Evolutionary conservation across 1,139 yeast species (phyloP), one percentile per base, ranked within the genome.

Genomic region (Geotrichum fermentans): DNA sequence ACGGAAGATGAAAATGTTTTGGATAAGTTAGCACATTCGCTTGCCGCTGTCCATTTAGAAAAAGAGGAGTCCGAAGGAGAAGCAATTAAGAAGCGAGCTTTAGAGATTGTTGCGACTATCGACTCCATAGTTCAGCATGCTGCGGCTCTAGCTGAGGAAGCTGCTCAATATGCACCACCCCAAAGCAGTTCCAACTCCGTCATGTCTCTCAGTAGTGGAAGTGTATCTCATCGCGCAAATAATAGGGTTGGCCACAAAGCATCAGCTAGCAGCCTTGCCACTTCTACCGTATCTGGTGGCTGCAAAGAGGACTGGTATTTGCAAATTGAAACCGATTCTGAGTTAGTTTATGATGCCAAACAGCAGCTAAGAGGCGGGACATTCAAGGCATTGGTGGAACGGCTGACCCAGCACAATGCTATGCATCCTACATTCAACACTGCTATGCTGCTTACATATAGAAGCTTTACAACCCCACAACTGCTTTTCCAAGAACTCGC

Each of bases 331-430:
- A 82, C 81, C 49, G 95, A 86, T 55, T 79, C 72, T 55, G 86
- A 82, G 54, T 70, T 90, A 52, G 72, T 87, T 22, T 81, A 80
- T 58, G 95, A 89, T 58, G 71, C 80, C 37, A 81, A 81, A 54
- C 94, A 92, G 2, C 74, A 74, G 45, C 75, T 90, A 45, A 83
- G 84, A 61, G 97, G 97, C 40, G 97, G 97, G 4, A 82, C 95
- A 0, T 77, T 80, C 50, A 80, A 78, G 47, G 96, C 96, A 0
- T 69, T 92, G 48, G 75, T 92, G 11, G 86, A 92, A 45, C 89
- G 87, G 64, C 72, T 92, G 53, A 87, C 96, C 0, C 86, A 84
- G 60, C 96, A 90, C 61, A 80, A 79, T 52, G 68, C 77, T 42
- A 71, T 78, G 45, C 95, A 87, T 62, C 77, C 82, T 10, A 73